Evolutionary conservation across 495 filamentous ascomycete species (phyloP).

Genomic region (Parachaetomium inaequale): DNA sequence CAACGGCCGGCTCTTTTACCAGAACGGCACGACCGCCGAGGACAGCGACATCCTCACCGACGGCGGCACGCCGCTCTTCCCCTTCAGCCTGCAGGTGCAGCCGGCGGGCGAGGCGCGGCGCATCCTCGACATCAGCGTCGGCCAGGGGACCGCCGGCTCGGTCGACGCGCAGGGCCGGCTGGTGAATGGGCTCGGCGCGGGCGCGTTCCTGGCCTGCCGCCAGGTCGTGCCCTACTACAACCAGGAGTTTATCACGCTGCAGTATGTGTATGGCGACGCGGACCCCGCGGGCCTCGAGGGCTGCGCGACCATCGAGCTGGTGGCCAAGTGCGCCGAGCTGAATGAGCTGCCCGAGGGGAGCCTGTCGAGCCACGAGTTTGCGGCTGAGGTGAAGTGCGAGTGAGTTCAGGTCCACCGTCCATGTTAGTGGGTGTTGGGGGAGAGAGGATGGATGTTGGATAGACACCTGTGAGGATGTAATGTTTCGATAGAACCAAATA

Average conservation of each 20-base stretch:
- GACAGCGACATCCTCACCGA: constrained; percentile 30
- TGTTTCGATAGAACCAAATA: too few relatives aligned
- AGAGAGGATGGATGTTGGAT: not conserved
- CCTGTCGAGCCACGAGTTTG: constrained; percentile 31
- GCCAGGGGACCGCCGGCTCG: constrained; percentile 19
- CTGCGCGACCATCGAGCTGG: constrained; percentile 27
- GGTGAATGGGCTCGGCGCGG: constrained; percentile 16
- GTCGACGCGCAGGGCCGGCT: constrained; percentile 22
- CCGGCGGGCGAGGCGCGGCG: constrained; percentile 2
- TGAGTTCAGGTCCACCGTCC: too few relatives aligned
- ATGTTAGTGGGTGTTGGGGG: not conserved
- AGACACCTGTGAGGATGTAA: too few relatives aligned
- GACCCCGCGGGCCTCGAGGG: constrained; percentile 15
- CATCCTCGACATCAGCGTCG: constrained; percentile 27
- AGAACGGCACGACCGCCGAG: constrained; percentile 34
- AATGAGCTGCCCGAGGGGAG: constrained; percentile 19
- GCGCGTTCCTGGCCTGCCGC: constrained; percentile 31
- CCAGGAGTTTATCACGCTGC: constrained; percentile 20
- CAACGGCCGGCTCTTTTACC: constrained; percentile 33
- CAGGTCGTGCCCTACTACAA: constrained; percentile 27
- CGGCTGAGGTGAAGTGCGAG: constrained; percentile 23
- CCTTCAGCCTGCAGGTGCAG: constrained; percentile 28
- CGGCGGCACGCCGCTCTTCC: constrained; percentile 31
- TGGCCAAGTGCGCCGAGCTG: constrained; percentile 29
- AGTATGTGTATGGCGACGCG: constrained; percentile 22